Percentiles rank a stretch among this genome's conserved stretches.
These are phyloP conservation scores for Mortierella alpina DNA, from an alignment of 192 early-diverging fungal species.

Conservation along the genomic window DNA sequence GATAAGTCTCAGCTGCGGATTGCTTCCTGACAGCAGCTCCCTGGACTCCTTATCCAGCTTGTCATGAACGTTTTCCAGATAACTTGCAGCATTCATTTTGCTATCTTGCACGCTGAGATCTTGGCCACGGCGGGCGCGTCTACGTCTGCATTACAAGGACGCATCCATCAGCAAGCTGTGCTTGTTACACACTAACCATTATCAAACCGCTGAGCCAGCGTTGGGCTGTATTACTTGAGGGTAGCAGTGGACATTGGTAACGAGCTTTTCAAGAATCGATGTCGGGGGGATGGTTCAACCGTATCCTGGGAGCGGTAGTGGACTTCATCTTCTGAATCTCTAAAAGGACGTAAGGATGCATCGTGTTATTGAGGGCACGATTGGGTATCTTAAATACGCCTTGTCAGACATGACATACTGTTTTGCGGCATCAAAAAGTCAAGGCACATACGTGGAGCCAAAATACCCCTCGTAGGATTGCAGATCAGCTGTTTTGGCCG, in stretches of 20 bases:
- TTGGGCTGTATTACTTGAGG: neutral
- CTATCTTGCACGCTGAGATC: neutral
- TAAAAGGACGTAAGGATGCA: neutral
- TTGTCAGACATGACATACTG: neutral
- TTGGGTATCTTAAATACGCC: neutral
- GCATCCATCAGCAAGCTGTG: neutral
- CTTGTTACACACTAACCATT: neutral
- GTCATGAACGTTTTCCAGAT: neutral
- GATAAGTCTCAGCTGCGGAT: neutral
- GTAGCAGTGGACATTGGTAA: neutral
- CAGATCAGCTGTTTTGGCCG: neutral
- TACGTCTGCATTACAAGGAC: too few species aligned
- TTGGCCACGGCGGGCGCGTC: too few species aligned
- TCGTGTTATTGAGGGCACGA: neutral
- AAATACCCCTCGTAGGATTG: conserved; percentile 7
- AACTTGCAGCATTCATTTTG: conserved; percentile 1
- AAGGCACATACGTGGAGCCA: conserved; percentile 6
- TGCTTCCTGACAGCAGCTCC: neutral
- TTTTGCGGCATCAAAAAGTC: neutral
- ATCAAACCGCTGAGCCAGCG: too few species aligned
- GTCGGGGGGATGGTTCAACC: neutral
- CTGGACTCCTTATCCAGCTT: neutral
- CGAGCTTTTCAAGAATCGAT: neutral
- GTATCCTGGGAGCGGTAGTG: neutral
- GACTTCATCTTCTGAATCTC: neutral